Base-by-base conservation (phyloP, 768 basidiomycete species). In the Tephrocybe sp. region DNA sequence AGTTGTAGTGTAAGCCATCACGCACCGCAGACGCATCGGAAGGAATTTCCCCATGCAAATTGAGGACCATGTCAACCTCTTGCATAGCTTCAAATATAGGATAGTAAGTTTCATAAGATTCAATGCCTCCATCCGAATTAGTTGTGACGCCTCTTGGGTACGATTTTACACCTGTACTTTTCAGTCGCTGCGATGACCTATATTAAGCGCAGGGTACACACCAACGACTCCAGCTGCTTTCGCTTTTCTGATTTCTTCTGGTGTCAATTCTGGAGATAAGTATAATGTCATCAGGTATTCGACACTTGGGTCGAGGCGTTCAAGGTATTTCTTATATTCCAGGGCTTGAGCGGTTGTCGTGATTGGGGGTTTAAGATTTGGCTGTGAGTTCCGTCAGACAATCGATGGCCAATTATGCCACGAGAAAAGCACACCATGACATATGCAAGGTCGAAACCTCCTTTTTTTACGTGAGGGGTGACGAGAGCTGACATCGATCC, bases 131-230 rank as follows among this genome's bases (percentile, higher is more conserved):
- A 50, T 94, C 91, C 11, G 91, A 94, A 66, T 97, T 95, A 29
- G 97, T 99, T 19, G 97, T 99, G 3, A 99, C 95, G 9, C 97
- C 97, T 52, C 91, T 78, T 41, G 97, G 97, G 66, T 99, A 99
- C 13, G 91, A 94, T 69, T 99, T 98, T 58, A 99, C 91, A 33
- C 95, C 76, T 77, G 73, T 29, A 5, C 6, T 29, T 29, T 29
- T 29, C 27, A 29, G 27, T 29, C 11, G 11, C 27, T 29, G 11
- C 27, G 27, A 29, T n/a, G 27, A 29, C 11, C 27, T n/a, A 29
- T 5, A 11, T 29, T 29, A 11, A 29, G 27, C 27, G 11, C 11
- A 37, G n/a, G 29, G 11, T 31, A 55, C 70, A 31, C 47, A 75
- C 76, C 91, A 39, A 78, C 79, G 54, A 99, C 80, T 16, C 97